These are phyloP conservation scores for Mitragyna speciosa DNA, from an alignment of 257 asterid species.

Conservation along the genomic window DNA sequence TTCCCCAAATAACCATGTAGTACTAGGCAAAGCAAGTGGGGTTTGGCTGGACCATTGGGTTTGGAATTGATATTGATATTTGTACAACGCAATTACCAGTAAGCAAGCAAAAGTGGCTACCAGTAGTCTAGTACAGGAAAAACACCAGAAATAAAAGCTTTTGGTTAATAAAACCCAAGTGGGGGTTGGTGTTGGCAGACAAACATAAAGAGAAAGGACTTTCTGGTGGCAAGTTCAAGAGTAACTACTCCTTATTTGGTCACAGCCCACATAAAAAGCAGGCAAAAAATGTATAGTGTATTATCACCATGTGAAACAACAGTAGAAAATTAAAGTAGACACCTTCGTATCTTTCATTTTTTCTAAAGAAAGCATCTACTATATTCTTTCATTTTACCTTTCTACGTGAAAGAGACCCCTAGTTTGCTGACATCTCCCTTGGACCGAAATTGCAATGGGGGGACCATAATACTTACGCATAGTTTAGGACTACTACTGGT, in stretches of 20 bases:
- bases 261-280: slow-evolving; percentile 27
- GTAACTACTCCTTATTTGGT: slow-evolving; percentile 15
- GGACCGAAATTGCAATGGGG: neutral
- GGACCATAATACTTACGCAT: neutral
- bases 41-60: neutral
- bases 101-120: neutral
- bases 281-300: slow-evolving; percentile 11
- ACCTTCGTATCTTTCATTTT: slow-evolving; percentile 8
- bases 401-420: neutral
- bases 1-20: neutral
- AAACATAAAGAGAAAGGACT: slow-evolving; percentile 31
- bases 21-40: neutral
- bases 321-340: slow-evolving; percentile 24
- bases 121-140: neutral
- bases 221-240: slow-evolving; percentile 25
- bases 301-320: slow-evolving; percentile 35
- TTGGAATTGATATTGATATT: slow-evolving; percentile 1
- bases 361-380: slow-evolving; percentile 33
- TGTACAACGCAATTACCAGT: neutral
- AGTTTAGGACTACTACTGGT: slow-evolving; percentile 17
- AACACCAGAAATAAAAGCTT: neutral
- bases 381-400: slow-evolving; percentile 21
- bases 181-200: slow-evolving; percentile 12
- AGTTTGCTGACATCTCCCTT: slow-evolving; percentile 7
- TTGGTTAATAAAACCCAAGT: slow-evolving; percentile 6